Evolutionary conservation across 1,284 basidiomycete species (phyloP), one percentile per base, ranked within the genome.

Genomic region (Phellinidium pouzarii): DNA sequence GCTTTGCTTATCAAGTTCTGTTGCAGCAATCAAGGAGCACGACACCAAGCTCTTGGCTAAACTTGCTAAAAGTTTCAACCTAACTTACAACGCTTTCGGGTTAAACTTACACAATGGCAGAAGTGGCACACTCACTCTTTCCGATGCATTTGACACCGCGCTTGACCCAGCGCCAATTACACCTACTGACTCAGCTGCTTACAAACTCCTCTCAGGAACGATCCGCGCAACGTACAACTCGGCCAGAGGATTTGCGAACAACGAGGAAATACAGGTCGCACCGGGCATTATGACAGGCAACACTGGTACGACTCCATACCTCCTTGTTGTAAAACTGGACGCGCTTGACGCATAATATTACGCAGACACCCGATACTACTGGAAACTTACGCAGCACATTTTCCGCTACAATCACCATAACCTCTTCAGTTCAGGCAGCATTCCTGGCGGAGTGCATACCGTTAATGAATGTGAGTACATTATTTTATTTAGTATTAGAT

Each of bases 101-200:
- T 53, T 53, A 9, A 58, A 61, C n/a, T 50, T 62, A 4, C 46
- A 69, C 27, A 65, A 63, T 8, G 64, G 62, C 37, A 44, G 59
- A 4, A 58, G 59, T 27, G 72, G 75, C 29, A 68, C 65, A 19
- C 64, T 77, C 53, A 69, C 59, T 3, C 61, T 77, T 48, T 66
- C 68, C 31, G 68, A 75, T 47, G 72, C 76, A 2, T 77, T 68
- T 63, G 69, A 69, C 20, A 67, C 66, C 0, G 69, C 67, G 11
- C 68, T 80, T 12, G 75, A 79, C 54, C 79, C 83, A 1, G 77
- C 82, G 3, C 79, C 80, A 0, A 65, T 76, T 25, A 76, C 81
- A 12, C 75, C 79, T 0, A 70, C 60, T 3, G 65, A 67, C 8
- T 71, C 74, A 0, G 67, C 59, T 1, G 71, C 78, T n/a, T 84